Percentiles rank a stretch among this genome's conserved stretches.
Evolutionary conservation across 1,139 yeast species (phyloP).

Genomic region (Geotrichum candidum): DNA sequence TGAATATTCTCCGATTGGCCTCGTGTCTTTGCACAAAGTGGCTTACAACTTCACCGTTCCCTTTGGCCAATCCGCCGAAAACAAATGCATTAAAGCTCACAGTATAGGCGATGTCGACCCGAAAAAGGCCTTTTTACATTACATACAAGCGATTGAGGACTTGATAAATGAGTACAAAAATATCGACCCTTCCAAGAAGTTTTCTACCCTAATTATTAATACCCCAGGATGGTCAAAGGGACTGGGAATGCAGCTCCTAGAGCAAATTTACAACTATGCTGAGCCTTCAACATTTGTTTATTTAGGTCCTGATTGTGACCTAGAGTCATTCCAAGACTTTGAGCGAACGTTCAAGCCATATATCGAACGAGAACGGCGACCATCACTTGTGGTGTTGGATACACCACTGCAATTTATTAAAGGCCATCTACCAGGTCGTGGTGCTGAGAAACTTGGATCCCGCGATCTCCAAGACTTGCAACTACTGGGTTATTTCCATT

Average conservation of each 20-base stretch:
- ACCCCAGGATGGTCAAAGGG: conserved; percentile 96
- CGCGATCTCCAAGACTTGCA: conserved; percentile 35
- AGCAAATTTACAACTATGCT: conserved; percentile 42
- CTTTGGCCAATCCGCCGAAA: conserved; percentile 28
- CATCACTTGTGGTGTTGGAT: background rate
- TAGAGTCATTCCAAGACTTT: conserved; percentile 21
- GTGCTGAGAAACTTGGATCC: conserved; percentile 18
- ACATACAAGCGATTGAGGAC: conserved; percentile 42
- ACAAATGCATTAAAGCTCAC: conserved; percentile 35
- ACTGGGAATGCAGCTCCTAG: conserved; percentile 64
- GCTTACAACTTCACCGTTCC: conserved; percentile 33
- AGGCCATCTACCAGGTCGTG: conserved; percentile 11
- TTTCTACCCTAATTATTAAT: conserved; percentile 56
- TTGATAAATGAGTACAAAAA: conserved; percentile 38
- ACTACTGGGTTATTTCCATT: conserved; percentile 33
- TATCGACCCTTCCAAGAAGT: conserved; percentile 23
- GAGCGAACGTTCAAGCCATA: background rate
- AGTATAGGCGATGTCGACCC: conserved; percentile 73
- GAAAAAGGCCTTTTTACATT: conserved; percentile 58
- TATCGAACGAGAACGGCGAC: conserved; percentile 1
- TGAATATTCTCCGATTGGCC: conserved; percentile 69
- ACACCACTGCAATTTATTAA: background rate
- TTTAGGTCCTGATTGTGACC: conserved; percentile 34
- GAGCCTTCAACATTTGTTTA: conserved; percentile 55
- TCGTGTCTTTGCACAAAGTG: conserved; percentile 41